Evolutionary conservation across 169 alveolate genomes (phyloP).

Genomic region (Eimeria falciformis): DNA sequence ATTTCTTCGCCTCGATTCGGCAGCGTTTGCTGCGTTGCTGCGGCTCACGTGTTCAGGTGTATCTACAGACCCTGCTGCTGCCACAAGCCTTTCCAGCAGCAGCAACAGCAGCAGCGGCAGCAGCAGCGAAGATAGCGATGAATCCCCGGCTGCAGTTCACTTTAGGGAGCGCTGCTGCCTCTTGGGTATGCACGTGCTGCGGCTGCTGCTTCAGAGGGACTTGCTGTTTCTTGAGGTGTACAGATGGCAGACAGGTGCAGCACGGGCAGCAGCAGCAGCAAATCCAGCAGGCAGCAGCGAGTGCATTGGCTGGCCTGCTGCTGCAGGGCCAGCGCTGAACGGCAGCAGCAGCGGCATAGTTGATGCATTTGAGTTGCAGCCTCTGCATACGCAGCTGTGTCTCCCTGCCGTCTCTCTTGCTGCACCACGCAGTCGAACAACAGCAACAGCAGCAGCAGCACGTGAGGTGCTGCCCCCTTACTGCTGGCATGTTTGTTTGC

Average conservation of each 20-base stretch:
- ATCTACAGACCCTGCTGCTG: constrained; percentile 24
- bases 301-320: background rate
- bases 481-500: constrained; percentile 28
- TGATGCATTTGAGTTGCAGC: constrained; percentile 64
- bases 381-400: constrained; percentile 53
- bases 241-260: constrained; percentile 43
- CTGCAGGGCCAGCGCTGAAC: background rate
- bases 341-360: constrained; percentile 28
- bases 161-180: constrained; percentile 50
- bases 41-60: constrained; percentile 54
- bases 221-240: constrained; percentile 54
- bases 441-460: constrained; percentile 50
- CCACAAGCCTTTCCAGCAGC: constrained; percentile 47
- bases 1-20: constrained; percentile 29
- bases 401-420: constrained; percentile 46
- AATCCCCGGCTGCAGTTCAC: constrained; percentile 42
- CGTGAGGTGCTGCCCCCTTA: constrained; percentile 31
- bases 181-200: constrained; percentile 67
- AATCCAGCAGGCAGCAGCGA: background rate
- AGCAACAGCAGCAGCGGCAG: constrained; percentile 59
- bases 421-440: background rate
- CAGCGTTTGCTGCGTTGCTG: constrained; percentile 72
- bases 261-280: constrained; percentile 70
- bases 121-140: background rate
- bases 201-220: constrained; percentile 76